phyloP scores from a whole-genome alignment of 495 filamentous ascomycete species.

The Trichoderma orchidacearum region DNA sequence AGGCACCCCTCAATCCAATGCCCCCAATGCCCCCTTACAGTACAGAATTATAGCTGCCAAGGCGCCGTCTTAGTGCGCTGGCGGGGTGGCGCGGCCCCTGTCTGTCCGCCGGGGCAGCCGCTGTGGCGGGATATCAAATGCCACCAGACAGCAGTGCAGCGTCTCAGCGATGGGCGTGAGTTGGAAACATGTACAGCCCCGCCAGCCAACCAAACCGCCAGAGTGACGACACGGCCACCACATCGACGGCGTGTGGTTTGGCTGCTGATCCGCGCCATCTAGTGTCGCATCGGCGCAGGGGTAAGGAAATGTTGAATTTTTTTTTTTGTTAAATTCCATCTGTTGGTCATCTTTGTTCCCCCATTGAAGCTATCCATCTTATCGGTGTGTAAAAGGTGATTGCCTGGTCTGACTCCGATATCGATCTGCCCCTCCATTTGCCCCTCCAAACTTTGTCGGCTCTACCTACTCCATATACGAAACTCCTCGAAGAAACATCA shows the following conservation, averaged over 20 bases:
- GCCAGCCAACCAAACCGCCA: neutral
- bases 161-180: neutral
- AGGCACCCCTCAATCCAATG: no score
- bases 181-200: no score
- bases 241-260: no score
- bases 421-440: constrained; percentile 1
- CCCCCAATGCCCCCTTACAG: no score
- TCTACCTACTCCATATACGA: no score
- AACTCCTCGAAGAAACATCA: no score
- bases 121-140: neutral
- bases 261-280: neutral
- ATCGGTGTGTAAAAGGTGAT: no score
- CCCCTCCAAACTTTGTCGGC: neutral
- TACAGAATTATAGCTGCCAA: neutral
- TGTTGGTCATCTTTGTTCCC: no score
- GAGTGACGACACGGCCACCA: neutral
- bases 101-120: neutral
- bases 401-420: neutral
- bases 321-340: neutral
- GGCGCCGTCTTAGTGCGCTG: neutral
- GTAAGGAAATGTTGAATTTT: neutral
- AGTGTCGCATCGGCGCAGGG: neutral
- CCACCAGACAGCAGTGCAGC: no score
- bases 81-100: neutral
- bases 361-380: neutral